Evolutionary conservation across 2,329 filamentous ascomycete genomes (phyloP).

Genomic region (Apiospora marii): DNA sequence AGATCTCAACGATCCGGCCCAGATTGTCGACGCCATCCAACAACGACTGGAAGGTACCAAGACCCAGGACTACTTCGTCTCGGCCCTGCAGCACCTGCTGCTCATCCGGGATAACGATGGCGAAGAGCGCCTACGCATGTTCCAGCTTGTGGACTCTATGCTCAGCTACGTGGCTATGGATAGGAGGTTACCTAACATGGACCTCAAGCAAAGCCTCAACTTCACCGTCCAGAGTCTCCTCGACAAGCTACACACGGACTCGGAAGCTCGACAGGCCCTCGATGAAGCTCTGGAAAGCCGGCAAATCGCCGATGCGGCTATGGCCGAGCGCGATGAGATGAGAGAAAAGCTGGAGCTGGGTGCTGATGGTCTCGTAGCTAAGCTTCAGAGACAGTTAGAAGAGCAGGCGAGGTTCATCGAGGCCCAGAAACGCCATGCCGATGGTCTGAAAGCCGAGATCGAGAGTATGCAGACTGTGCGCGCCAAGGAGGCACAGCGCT

Average conservation of each 20-base stretch:
- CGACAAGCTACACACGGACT: constrained; percentile 96
- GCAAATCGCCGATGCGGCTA: constrained; percentile 92
- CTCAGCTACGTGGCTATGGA: constrained; percentile 99
- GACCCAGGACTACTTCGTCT: constrained; percentile 94
- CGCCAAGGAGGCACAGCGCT: constrained; percentile 89
- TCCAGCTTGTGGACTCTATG: constrained; percentile 98
- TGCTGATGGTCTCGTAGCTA: constrained; percentile 90
- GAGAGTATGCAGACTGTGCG: constrained; percentile 85
- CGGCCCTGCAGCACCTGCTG: constrained; percentile 92
- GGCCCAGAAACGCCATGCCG: constrained; percentile 84
- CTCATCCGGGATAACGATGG: constrained; percentile 90
- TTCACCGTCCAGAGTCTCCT: constrained; percentile 96
- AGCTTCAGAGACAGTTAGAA: constrained; percentile 91
- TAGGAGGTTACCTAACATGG: constrained; percentile 91
- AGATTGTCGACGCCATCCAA: constrained; percentile 95
- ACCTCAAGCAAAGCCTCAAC: constrained; percentile 96
- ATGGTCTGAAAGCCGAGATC: constrained; percentile 87
- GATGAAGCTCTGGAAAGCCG: constrained; percentile 91
- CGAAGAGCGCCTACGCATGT: constrained; percentile 92
- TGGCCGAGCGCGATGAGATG: constrained; percentile 97
- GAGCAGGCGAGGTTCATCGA: constrained; percentile 93
- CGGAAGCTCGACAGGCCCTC: constrained; percentile 88
- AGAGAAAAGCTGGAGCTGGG: constrained; percentile 86
- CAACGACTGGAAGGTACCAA: constrained; percentile 82
- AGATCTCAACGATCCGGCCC: constrained; percentile 89